Percentiles rank a stretch among this genome's conserved stretches.
phyloP scores from a whole-genome alignment of 2,329 filamentous ascomycete genomes.

The Cladosporium oxysporum region DNA sequence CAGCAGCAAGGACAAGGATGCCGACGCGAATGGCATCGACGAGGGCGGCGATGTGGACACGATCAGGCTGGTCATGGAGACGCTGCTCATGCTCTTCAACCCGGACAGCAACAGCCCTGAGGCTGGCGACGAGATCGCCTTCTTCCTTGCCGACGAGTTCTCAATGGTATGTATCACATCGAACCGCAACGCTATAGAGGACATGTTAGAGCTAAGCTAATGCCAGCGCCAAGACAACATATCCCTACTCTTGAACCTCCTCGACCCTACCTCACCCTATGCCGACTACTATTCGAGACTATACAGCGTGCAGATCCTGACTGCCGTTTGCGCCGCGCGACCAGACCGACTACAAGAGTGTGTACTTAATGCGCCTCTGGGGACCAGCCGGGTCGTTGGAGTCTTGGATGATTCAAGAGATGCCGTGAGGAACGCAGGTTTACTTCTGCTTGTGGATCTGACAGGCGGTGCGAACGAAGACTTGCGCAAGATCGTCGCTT shows the following conservation, averaged over 20 bases:
- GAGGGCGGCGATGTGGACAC: conserved; percentile 79
- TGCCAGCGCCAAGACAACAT: conserved; percentile 89
- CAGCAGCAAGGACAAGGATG: conserved; percentile 28
- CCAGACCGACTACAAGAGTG: conserved; percentile 94
- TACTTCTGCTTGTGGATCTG: conserved; percentile 83
- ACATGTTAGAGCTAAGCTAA: conserved; percentile 50
- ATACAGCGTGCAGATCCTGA: conserved; percentile 86
- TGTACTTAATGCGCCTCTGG: conserved; percentile 83
- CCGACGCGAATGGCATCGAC: conserved; percentile 54
- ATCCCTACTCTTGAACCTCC: conserved; percentile 81
- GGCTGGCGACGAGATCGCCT: conserved; percentile 90
- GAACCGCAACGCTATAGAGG: conserved; percentile 27
- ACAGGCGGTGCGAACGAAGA: conserved; percentile 78
- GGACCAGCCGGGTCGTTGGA: conserved; percentile 81
- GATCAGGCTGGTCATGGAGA: conserved; percentile 92
- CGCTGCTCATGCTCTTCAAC: conserved; percentile 87
- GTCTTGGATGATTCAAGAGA: conserved; percentile 84
- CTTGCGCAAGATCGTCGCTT: conserved; percentile 92
- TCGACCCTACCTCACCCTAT: conserved; percentile 87
- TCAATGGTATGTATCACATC: conserved; percentile 65
- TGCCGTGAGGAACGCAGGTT: conserved; percentile 80
- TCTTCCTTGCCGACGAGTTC: conserved; percentile 98
- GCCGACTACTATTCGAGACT: conserved; percentile 63
- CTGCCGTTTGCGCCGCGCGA: conserved; percentile 79
- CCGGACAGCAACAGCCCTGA: conserved; percentile 70